Evolutionary conservation across 2,329 filamentous ascomycete genomes (phyloP).

Genomic region (Talaromyces sp.): DNA sequence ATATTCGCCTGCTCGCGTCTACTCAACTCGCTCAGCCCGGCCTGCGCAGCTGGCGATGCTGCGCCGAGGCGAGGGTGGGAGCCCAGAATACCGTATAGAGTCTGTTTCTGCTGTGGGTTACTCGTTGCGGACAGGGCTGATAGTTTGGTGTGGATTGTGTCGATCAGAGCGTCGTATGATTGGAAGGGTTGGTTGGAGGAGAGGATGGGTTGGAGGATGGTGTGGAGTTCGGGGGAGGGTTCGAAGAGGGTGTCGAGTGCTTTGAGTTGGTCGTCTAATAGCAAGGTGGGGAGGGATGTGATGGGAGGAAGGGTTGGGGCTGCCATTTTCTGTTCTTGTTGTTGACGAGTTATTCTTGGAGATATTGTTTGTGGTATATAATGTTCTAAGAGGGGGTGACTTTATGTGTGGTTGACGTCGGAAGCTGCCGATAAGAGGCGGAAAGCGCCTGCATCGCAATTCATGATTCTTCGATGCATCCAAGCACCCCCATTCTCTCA

Average conservation of each 20-base stretch:
- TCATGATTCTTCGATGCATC: background rate
- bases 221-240: slow-evolving; percentile 70
- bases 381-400: background rate
- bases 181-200: slow-evolving; percentile 53
- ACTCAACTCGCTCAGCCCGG: slow-evolving; percentile 68
- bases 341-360: background rate
- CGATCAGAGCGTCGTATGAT: slow-evolving; percentile 68
- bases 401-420: background rate
- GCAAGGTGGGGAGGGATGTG: slow-evolving; percentile 53
- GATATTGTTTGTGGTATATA: background rate
- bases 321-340: background rate
- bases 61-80: slow-evolving; percentile 82
- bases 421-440: slow-evolving; percentile 14
- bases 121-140: slow-evolving; percentile 55
- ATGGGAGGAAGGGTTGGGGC: slow-evolving; percentile 54
- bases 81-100: slow-evolving; percentile 69
- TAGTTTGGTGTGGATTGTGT: slow-evolving; percentile 62
- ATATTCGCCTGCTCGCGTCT: slow-evolving; percentile 78
- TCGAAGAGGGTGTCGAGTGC: slow-evolving; percentile 81
- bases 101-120: slow-evolving; percentile 50
- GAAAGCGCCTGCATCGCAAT: background rate
- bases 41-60: slow-evolving; percentile 47
- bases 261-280: slow-evolving; percentile 51
- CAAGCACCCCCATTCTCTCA: background rate
- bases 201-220: slow-evolving; percentile 67